Evolutionary conservation across 345 rosid species (phyloP).

Genomic region (Linum tenue): DNA sequence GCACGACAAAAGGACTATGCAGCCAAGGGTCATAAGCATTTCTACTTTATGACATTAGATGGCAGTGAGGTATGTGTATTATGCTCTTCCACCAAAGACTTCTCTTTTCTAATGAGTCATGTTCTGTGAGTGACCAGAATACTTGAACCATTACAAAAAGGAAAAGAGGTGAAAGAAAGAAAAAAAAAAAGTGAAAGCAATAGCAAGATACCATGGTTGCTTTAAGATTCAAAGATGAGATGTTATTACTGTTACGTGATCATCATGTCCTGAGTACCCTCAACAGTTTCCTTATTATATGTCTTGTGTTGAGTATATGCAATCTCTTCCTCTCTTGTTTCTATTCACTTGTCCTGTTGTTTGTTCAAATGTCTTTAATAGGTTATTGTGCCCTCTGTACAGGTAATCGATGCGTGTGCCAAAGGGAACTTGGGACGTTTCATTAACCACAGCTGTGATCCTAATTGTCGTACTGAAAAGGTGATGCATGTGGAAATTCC

Average conservation of each 20-base stretch:
- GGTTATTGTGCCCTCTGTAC: constrained; percentile 13
- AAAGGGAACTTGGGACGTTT: constrained; percentile 98
- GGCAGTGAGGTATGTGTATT: constrained; percentile 76
- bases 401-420: constrained; percentile 93
- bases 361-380: not conserved
- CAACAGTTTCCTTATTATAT: not conserved
- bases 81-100: not conserved
- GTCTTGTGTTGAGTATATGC: not conserved
- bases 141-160: too few species aligned
- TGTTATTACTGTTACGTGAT: not conserved
- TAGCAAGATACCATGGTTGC: not conserved
- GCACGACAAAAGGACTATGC: constrained; percentile 86
- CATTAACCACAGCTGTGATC: constrained; percentile 97
- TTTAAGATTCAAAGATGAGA: not conserved
- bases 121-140: not conserved
- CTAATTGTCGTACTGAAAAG: constrained; percentile 99
- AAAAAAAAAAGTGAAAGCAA: too few species aligned
- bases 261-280: not conserved
- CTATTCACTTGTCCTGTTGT: constrained; percentile 8
- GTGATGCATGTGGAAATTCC: constrained; percentile 20
- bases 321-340: not conserved
- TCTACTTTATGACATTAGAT: constrained; percentile 96
- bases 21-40: constrained; percentile 84
- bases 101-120: constrained; percentile 4
- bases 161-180: too few species aligned